Evolutionary conservation across 345 rosid species (phyloP).

Genomic region (Lepidium aucheri): DNA sequence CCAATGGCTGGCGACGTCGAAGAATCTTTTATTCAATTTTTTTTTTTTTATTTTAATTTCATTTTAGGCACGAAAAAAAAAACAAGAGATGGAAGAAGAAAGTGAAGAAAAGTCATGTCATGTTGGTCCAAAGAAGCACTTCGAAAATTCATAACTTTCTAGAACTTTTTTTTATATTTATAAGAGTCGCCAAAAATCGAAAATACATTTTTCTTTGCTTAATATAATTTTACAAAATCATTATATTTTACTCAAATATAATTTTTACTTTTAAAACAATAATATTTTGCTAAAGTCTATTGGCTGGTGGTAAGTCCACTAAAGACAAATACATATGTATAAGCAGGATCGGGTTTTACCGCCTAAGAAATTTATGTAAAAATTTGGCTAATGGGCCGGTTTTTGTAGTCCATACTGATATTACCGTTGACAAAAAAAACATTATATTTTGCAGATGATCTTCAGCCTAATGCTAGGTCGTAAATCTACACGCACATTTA

Average conservation of each 20-base stretch:
- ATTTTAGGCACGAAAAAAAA: neutral
- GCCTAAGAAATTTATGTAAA: too few species aligned
- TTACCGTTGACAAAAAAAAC: too few species aligned
- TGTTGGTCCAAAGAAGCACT: conserved; percentile 27
- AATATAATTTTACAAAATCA: neutral
- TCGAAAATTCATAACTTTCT: neutral
- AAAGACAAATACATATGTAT: too few species aligned
- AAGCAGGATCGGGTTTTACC: too few species aligned
- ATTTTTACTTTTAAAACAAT: neutral
- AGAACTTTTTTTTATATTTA: neutral
- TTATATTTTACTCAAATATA: too few species aligned
- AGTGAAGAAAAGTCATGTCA: conserved; percentile 24
- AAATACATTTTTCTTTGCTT: neutral
- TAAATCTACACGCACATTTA: too few species aligned
- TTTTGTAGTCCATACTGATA: too few species aligned
- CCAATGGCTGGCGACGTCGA: conserved; percentile 35
- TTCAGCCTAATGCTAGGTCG: too few species aligned
- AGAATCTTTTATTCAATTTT: conserved; percentile 11
- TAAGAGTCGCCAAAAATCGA: neutral
- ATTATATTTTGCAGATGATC: too few species aligned
- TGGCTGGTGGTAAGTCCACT: too few species aligned
- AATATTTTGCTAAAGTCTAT: too few species aligned
- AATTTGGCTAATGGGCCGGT: too few species aligned
- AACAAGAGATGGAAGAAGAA: neutral
- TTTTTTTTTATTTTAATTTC: neutral